Conservation (phyloP, 1,284 basidiomycete genomes). For the Agroathelia rolfsii region DNA sequence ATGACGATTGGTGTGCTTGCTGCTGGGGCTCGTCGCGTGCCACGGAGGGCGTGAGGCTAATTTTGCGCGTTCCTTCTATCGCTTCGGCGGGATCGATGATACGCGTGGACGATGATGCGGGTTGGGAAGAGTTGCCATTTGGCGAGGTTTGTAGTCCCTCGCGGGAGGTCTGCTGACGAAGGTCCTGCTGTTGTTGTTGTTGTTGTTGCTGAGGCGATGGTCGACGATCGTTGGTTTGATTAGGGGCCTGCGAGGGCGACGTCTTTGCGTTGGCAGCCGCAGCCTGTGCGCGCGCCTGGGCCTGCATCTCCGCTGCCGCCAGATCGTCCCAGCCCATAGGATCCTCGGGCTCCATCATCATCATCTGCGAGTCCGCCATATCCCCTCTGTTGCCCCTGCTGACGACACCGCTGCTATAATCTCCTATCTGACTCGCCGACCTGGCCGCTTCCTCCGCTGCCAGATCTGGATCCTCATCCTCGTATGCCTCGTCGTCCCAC, state of each 20-base stretch:
- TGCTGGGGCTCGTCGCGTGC: slow-evolving; percentile 40
- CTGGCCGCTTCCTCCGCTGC: slow-evolving; percentile 36
- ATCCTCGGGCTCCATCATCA: slow-evolving; percentile 55
- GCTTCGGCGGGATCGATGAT: slow-evolving; percentile 44
- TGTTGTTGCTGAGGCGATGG: slow-evolving; percentile 21
- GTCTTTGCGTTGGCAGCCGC: slow-evolving; percentile 11
- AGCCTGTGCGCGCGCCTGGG: slow-evolving; percentile 16
- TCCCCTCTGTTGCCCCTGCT: slow-evolving; percentile 26
- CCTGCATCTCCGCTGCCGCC: slow-evolving; percentile 40
- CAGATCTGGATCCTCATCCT: slow-evolving; percentile 55
- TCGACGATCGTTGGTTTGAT: slow-evolving; percentile 20
- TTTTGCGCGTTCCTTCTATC: slow-evolving; percentile 61
- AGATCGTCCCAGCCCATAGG: slow-evolving; percentile 70
- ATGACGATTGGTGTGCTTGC: slow-evolving; percentile 12
- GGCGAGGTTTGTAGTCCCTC: slow-evolving; percentile 25
- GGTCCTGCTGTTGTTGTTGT: slow-evolving; percentile 21
- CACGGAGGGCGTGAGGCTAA: slow-evolving; percentile 70
- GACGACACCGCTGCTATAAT: too few relatives aligned
- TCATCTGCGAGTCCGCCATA: slow-evolving; percentile 15
- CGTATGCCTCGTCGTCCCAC: slow-evolving; percentile 67
- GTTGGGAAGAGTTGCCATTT: slow-evolving; percentile 15
- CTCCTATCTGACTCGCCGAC: too few relatives aligned
- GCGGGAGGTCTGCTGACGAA: slow-evolving; percentile 27
- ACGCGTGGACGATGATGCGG: slow-evolving; percentile 16
- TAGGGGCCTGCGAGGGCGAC: slow-evolving; percentile 10